These are phyloP conservation scores for Chytriomyces sp. DNA, from an alignment of 192 early-diverging fungal genomes.

Conservation along the genomic window DNA sequence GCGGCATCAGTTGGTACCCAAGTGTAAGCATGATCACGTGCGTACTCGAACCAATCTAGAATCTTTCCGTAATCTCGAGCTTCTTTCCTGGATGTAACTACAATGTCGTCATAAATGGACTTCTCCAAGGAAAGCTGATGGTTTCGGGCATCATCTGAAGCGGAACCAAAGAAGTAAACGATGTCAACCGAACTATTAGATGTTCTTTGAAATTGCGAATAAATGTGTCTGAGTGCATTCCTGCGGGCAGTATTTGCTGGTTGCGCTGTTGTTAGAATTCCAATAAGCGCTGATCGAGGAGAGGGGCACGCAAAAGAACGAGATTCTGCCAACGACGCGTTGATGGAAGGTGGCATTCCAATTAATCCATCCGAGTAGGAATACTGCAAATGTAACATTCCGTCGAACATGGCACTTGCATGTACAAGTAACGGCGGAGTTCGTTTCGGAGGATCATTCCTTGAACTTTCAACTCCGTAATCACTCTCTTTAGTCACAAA, in stretches of 20 bases:
- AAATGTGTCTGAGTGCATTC: background rate
- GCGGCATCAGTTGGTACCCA: background rate
- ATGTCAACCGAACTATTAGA: background rate
- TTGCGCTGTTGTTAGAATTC: constrained; percentile 1
- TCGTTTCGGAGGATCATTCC: no score
- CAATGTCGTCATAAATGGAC: background rate
- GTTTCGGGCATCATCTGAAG: background rate
- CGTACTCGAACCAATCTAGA: constrained; percentile 13
- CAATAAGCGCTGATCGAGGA: background rate
- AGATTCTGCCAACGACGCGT: no score
- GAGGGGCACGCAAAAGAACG: no score
- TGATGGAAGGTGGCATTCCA: no score
- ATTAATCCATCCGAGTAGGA: no score
- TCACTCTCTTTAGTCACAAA: no score
- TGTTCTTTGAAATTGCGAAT: background rate
- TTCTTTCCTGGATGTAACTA: background rate
- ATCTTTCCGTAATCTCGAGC: constrained; percentile 11
- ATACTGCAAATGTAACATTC: no score
- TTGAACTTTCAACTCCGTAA: no score
- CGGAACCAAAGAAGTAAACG: background rate
- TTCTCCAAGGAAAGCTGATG: background rate
- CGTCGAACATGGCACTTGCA: no score
- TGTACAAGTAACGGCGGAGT: no score
- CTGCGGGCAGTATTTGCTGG: background rate
- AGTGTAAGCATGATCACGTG: background rate